Base-by-base conservation (phyloP, 192 early-diverging fungal species). In the Coemansia guatemalensis region DNA sequence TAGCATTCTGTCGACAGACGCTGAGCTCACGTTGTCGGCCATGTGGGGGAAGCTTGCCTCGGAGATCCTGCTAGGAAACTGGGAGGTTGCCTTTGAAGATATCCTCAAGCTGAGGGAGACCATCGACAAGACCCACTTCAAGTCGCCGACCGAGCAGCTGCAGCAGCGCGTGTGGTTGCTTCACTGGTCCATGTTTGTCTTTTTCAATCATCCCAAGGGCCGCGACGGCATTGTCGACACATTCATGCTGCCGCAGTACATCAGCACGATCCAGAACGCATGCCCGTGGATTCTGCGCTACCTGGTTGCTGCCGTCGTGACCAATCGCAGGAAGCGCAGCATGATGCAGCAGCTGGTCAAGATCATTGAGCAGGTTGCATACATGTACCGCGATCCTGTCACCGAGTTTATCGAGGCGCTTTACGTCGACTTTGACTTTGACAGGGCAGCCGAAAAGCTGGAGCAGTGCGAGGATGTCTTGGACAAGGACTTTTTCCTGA, bases 251-350 rank as follows among this genome's bases (percentile, higher is more conserved):
- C 89, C 93, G 55, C 85, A 86, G 63, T 98, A 99, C 82, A 87
- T 96, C 77, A 99, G 95, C 88, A 93, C 95, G 6, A 96, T 99
- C 71, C 95, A 99, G 76, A 96, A 93, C 20, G 84, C 94, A 4
- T 97, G 94, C 63, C 96, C 96, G 47, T 96, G 95, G 94, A 89
- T 97, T 23, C 87, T 99, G 60, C 92, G 94, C 56, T 99, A 99
- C 68, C 84, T 97, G 49, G 83, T 90, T n/a, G 90, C 94, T 4
- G 93, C 93, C 56, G 87, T 96, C 25, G 85, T 98, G 53, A 94
- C 90, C 65, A 95, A 95, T 88, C 90, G 89, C 73, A 89, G 92
- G 57, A 84, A 91, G 65, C 88, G 88, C 81, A 90, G 82, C 66
- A 78, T 87, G 58, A 81, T 98, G 71, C 93, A 95, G 79, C 95